These are phyloP conservation scores for Diaporthe ampelina DNA, from an alignment of 2,329 filamentous ascomycete genomes.

Conservation along the genomic window DNA sequence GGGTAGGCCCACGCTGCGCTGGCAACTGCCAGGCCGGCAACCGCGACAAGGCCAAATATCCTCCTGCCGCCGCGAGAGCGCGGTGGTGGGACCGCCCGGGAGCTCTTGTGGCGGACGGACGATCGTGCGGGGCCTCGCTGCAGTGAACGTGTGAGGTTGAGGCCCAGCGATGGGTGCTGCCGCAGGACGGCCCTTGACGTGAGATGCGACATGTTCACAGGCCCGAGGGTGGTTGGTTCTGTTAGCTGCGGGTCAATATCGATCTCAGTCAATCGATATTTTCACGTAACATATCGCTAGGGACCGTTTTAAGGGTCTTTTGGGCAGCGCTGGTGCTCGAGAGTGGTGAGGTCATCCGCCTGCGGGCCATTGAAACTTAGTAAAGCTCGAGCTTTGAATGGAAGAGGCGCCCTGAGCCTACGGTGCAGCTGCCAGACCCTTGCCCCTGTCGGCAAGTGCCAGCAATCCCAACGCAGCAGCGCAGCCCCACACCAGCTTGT, in stretches of 20 bases:
- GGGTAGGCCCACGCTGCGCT: conserved; percentile 40
- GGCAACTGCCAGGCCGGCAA: conserved; percentile 19
- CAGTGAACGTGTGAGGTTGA: conserved; percentile 10
- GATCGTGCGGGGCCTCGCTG: conserved; percentile 22
- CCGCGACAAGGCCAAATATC: conserved; percentile 20
- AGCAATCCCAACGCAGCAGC: neutral
- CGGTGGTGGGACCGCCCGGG: conserved; percentile 28
- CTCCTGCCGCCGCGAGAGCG: conserved; percentile 15
- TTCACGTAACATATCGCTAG: neutral
- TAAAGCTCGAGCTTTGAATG: conserved; percentile 41
- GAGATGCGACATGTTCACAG: conserved; percentile 34
- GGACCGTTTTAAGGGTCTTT: conserved; percentile 16
- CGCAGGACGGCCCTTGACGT: conserved; percentile 34
- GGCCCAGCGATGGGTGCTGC: conserved; percentile 22
- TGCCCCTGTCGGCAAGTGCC: neutral
- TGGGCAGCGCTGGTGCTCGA: neutral
- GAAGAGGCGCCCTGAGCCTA: conserved; percentile 24
- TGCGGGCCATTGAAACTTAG: conserved; percentile 20
- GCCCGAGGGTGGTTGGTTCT: neutral
- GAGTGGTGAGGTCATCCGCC: conserved; percentile 41
- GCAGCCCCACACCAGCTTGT: conserved; percentile 27
- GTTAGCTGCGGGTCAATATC: conserved; percentile 3
- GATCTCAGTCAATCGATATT: neutral
- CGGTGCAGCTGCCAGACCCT: neutral
- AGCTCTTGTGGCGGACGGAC: conserved; percentile 33